phyloP scores from a whole-genome alignment of 176 grass and related monocot species.

The Juncus effusus region DNA sequence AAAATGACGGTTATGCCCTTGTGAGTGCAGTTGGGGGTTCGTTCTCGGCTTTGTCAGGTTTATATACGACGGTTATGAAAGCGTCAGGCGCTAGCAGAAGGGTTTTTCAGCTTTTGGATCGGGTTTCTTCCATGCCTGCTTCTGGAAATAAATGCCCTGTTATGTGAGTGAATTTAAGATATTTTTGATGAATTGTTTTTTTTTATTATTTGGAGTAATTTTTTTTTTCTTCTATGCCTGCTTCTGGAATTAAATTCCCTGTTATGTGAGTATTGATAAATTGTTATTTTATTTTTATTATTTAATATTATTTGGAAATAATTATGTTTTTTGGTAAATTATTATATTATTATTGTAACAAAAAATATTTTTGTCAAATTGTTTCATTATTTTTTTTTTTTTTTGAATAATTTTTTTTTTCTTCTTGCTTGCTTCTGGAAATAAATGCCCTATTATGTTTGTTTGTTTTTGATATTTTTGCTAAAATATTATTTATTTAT shows the following conservation, averaged over 20 bases:
- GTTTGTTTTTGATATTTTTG: too few species aligned
- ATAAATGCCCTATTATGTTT: slow-evolving; percentile 59
- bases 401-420: slow-evolving; percentile 19
- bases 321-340: too few species aligned
- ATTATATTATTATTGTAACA: too few species aligned
- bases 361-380: too few species aligned
- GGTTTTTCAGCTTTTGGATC: slow-evolving; percentile 93
- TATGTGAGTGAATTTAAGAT: slow-evolving; percentile 39
- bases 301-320: too few species aligned
- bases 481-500: slow-evolving; percentile 19
- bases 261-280: slow-evolving; percentile 46
- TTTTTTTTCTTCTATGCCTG: slow-evolving; percentile 59
- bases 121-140: slow-evolving; percentile 68
- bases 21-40: slow-evolving; percentile 65
- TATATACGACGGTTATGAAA: slow-evolving; percentile 98
- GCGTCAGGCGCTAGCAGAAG: slow-evolving; percentile 88
- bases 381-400: slow-evolving; percentile 22
- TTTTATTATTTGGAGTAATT: too few species aligned
- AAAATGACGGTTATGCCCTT: background rate
- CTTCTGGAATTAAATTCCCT: slow-evolving; percentile 61
- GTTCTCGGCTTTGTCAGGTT: slow-evolving; percentile 80
- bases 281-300: background rate
- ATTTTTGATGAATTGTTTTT: background rate
- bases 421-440: slow-evolving; percentile 64
- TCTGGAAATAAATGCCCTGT: slow-evolving; percentile 61